Evolutionary conservation across 169 alveolate genomes (phyloP).

Genomic region (Miamiensis avidus): DNA sequence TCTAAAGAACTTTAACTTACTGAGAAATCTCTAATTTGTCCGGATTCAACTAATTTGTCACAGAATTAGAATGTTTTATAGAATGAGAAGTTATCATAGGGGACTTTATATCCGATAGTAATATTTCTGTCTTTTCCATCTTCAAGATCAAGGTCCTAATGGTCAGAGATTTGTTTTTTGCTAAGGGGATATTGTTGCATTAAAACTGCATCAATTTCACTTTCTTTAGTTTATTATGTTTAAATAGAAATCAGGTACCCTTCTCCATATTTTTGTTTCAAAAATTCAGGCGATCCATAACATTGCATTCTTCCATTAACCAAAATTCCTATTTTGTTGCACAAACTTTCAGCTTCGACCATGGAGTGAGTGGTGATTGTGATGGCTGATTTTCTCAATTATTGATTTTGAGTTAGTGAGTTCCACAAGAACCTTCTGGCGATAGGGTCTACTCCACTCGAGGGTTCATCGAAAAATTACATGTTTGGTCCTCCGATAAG

Average conservation of each 20-base stretch:
- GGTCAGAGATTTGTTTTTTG: background rate
- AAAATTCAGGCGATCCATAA: conserved; percentile 63
- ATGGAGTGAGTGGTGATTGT: conserved; percentile 77
- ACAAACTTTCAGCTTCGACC: conserved; percentile 79
- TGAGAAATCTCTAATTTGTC: conserved; percentile 14
- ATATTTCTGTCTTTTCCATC: conserved; percentile 22
- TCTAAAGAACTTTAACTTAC: conserved; percentile 45
- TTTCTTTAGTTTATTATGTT: conserved; percentile 36
- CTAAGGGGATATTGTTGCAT: background rate
- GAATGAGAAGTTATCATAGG: conserved; percentile 5
- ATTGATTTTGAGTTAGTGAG: conserved; percentile 46
- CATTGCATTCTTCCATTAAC: conserved; percentile 76
- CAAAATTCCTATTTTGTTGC: too few species aligned
- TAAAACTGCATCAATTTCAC: background rate
- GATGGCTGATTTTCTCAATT: conserved; percentile 43
- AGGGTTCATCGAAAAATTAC: conserved; percentile 76
- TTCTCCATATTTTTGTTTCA: conserved; percentile 70
- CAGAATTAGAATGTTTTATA: background rate
- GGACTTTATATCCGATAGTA: background rate
- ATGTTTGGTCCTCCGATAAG: conserved; percentile 67
- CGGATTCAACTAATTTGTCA: background rate
- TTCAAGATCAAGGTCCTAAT: background rate
- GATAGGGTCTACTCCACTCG: conserved; percentile 81
- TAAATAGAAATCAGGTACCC: too few species aligned
- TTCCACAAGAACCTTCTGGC: conserved; percentile 78